Conservation (phyloP, 2,329 filamentous ascomycete genomes). For the Metarhizium robertsii region DNA sequence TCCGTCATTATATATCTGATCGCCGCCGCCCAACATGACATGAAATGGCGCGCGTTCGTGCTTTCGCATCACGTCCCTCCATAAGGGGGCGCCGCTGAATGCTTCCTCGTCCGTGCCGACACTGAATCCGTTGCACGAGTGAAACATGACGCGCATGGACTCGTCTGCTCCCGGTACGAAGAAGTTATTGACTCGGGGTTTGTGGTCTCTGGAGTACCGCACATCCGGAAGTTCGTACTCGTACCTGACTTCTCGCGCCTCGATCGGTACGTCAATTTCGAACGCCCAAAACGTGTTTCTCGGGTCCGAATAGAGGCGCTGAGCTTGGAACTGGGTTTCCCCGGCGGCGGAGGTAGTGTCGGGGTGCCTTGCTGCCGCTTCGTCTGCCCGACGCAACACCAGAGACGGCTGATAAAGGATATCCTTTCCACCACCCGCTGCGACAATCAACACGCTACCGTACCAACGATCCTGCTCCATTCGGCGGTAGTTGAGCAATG, state of each 20-base stretch:
- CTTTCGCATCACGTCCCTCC: slow-evolving; percentile 83
- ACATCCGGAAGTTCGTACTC: slow-evolving; percentile 65
- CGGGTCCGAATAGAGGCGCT: slow-evolving; percentile 55
- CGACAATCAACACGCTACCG: slow-evolving; percentile 79
- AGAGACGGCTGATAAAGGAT: slow-evolving; percentile 52
- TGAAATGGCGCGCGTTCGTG: slow-evolving; percentile 80
- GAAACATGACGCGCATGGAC: slow-evolving; percentile 97
- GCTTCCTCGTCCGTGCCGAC: slow-evolving; percentile 75
- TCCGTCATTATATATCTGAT: slow-evolving; percentile 94
- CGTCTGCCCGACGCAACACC: slow-evolving; percentile 35
- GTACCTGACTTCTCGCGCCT: slow-evolving; percentile 61
- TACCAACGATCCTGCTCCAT: slow-evolving; percentile 69
- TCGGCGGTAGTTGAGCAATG: slow-evolving; percentile 67
- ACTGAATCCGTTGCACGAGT: slow-evolving; percentile 96
- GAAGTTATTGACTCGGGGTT: slow-evolving; percentile 58
- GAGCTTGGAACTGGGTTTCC: slow-evolving; percentile 29
- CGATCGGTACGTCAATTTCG: slow-evolving; percentile 68
- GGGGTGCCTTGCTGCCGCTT: slow-evolving; percentile 9
- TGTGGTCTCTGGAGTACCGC: slow-evolving; percentile 47
- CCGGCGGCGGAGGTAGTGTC: slow-evolving; percentile 24
- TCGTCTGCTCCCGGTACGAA: slow-evolving; percentile 76
- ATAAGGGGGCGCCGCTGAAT: slow-evolving; percentile 85
- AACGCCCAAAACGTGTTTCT: slow-evolving; percentile 90
- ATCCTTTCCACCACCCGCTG: slow-evolving; percentile 56
- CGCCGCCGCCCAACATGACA: slow-evolving; percentile 89